Base-by-base conservation (phyloP, 176 grass and related monocot genomes). In the Echinochloa phyllopogon region DNA sequence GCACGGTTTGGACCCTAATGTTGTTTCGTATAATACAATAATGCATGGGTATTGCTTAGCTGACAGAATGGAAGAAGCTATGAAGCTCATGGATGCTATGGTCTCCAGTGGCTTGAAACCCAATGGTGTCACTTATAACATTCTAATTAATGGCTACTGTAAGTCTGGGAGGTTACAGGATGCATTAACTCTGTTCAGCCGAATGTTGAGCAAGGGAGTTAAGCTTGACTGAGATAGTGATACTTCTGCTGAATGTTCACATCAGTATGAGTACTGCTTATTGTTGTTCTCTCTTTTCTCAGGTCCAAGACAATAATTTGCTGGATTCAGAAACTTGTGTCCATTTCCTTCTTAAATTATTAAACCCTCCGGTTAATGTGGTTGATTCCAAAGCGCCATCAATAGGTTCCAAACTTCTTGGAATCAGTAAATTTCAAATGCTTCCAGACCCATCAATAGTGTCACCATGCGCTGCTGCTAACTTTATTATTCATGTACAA, bases 381-480 rank as follows among this genome's bases (percentile, higher is more conserved):
- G 23, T 75, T 65, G 91, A 90, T 64, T 63, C 72, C 75, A 99
- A 95, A 89, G 88, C 69, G 52, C 44, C 94, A 79, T 94, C 88
- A 70, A 83, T 99, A 84, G 92, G 97, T 86, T 92, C 87, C 80
- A 99, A 94, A 75, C 86, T 99, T 92, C 91, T 99, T 77, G 94
- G 97, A 81, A 94, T 96, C 78, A 84, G 92, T 78, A 94, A 90
- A 84, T 78, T 91, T 86, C 90, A 89, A 71, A 80, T 89, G 79
- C 82, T n/a, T n/a, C n/a, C n/a, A n/a, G n/a, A n/a, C n/a, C n/a
- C n/a, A n/a, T n/a, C n/a, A n/a, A 13, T 65, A 49, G 14, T 17
- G 17, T 51, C n/a, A 65, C 20, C 29, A 38, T 82, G 53, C 45
- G 45, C 27, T 81, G 52, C 13, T 82, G 24, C 53, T 66, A 48